A percentile compares a stretch with the other conserved stretches of the same genome.
Conservation (phyloP, 2,329 filamentous ascomycete species). For the Aspergillus caelatus region DNA sequence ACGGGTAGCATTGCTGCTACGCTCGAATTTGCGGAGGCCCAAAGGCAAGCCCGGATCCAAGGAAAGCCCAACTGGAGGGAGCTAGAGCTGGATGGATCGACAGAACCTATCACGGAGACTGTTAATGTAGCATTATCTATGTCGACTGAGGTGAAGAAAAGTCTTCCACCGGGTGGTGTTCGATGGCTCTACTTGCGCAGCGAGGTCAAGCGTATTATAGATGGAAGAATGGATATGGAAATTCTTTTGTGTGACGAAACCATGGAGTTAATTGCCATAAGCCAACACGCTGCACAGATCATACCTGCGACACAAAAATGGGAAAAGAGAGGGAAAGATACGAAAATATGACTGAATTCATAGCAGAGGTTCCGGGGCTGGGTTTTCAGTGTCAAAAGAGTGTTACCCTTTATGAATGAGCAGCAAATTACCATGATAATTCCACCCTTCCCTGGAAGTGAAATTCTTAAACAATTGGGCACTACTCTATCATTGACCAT, state of each 20-base stretch:
- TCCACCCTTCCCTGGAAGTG: too few species aligned
- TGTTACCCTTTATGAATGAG: too few species aligned
- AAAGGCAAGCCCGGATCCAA: neutral
- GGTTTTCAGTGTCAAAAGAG: too few species aligned
- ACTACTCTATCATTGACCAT: too few species aligned
- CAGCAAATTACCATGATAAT: too few species aligned
- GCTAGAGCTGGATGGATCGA: neutral
- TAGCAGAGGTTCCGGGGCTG: too few species aligned
- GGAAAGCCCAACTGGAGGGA: neutral
- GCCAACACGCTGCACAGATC: neutral
- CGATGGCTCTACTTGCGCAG: slow-evolving; percentile 6
- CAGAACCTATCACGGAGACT: neutral
- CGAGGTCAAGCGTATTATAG: neutral
- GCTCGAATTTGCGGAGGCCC: neutral
- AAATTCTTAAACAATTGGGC: too few species aligned
- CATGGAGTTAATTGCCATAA: slow-evolving; percentile 1
- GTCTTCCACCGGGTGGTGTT: neutral
- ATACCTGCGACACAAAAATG: neutral
- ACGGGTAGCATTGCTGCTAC: slow-evolving; percentile 4
- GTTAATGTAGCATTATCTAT: neutral
- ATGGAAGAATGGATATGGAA: slow-evolving; percentile 6
- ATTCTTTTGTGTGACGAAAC: neutral
- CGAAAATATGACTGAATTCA: too few species aligned
- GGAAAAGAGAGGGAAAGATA: neutral
- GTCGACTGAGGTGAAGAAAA: slow-evolving; percentile 1